Base-by-base conservation (phyloP, 2,329 filamentous ascomycete species). In the Pezicula radicicola region DNA sequence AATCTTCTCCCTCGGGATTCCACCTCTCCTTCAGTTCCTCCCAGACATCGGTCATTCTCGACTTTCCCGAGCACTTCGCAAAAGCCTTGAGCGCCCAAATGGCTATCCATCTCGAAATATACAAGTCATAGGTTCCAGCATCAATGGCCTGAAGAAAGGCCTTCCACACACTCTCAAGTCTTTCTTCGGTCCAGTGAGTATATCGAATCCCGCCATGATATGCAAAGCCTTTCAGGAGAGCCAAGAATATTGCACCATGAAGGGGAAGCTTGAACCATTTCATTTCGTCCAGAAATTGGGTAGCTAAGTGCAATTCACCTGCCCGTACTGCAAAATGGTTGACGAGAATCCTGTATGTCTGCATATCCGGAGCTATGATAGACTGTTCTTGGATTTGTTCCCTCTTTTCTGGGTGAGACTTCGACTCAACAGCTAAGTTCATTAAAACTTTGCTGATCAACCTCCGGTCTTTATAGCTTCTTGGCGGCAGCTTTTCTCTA, bases 191-290 rank as follows among this genome's bases (percentile, higher is more conserved):
- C 93, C 94, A 99, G 12, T 82, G 77, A 0, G 85, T 84, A 56
- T 84, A 74, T 21, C 75, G 71, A 16, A 78, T 69, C 25, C 83
- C 84, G 10, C 92, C 93, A 63, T 96, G 86, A 2, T 74, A 68
- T 30, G 79, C 77, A 65, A 97, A 99, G 0, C 89, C 91, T 61
- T 90, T 87, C 71, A 97, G 89, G 3, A 97, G 75, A 7, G 87
- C 79, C 36, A 94, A 75, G 63, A 93, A 97, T 21, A 96, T 80
- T 52, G 87, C 80, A 6, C 87, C 88, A 55, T 93, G 84, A 15
- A 93, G 72, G 0, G 84, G 81, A 3, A 96, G 75, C 3, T 78
- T 72, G 58, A 85, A 84, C 36, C 74, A 71, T 51, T 81, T 82
- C 91, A 97, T 96, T 66, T 97, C 93, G 44, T 83, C 80, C 19